A percentile compares a stretch with the other conserved stretches of the same genome.
Evolutionary conservation across 352 stramenopile genomes (phyloP).

Genomic region (Pythium chondricola): DNA sequence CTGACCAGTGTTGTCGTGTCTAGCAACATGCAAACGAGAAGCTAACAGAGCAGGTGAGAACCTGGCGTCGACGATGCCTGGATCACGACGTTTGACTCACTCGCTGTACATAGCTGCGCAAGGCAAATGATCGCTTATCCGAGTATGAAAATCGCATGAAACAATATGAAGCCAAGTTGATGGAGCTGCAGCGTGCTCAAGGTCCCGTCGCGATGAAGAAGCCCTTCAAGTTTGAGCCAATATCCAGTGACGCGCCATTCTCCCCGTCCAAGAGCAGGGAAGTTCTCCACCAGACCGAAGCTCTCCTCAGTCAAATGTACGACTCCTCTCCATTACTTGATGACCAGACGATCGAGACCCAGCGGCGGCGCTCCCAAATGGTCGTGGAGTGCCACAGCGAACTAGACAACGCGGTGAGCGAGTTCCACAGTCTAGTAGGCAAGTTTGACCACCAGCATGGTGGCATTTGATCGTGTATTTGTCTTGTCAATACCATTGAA

Average conservation of each 20-base stretch:
- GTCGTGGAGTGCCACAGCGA: constrained; percentile 58
- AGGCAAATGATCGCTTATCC: constrained; percentile 36
- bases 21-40: constrained; percentile 56
- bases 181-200: constrained; percentile 24
- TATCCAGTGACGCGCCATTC: neutral
- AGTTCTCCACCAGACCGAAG: constrained; percentile 51
- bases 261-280: constrained; percentile 36
- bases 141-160: constrained; percentile 40
- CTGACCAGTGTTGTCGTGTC: too few relatives aligned
- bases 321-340: neutral
- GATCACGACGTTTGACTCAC: neutral
- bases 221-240: neutral
- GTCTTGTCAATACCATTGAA: too few relatives aligned
- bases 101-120: constrained; percentile 21
- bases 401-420: constrained; percentile 40
- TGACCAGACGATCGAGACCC: constrained; percentile 21
- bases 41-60: constrained; percentile 50
- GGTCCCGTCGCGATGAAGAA: neutral
- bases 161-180: constrained; percentile 42
- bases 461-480: constrained; percentile 3
- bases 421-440: constrained; percentile 49
- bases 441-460: constrained; percentile 20
- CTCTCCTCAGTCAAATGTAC: constrained; percentile 40
- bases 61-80: neutral
- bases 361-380: constrained; percentile 48